Evolutionary conservation across 225 moss, liverwort and hornwort genomes (phyloP), one percentile per base, ranked within the genome.

Genomic region (Polytrichum commune): DNA sequence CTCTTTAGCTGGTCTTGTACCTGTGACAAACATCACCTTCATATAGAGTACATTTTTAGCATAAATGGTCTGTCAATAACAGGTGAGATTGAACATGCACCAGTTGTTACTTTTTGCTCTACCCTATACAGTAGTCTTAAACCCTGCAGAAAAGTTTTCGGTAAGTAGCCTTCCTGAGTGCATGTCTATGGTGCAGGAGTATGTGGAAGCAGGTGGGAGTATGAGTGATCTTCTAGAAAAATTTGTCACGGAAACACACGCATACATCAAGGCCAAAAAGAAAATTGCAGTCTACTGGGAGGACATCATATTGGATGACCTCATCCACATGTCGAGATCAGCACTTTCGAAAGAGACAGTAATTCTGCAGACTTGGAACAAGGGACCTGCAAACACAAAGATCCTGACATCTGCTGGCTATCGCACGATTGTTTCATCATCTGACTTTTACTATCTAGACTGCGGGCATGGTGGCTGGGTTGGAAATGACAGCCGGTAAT

Each of bases 321-420:
- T 54, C 7, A 82, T 93, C 23, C 91, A 93, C 6, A 80, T 90
- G 57, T 83, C 84, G 13, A 55, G 60, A 23, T 80, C 77, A n/a
- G 67, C 65, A 35, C 71, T 93, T 26, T 79, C 91, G 6, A 67
- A 55, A 7, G 80, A 77, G 30, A 78, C 75, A 4, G 91, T 91
- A 4, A 88, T 93, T 54, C 67, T 93, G 24, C 93, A 93, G 74
- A 91, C 93, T 7, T 93, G 91, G 91, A 91, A 90, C 83, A 83
- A 76, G 26, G 93, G 91, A 8, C 84, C 91, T 4, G 67, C 69
- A 27, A 91, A 88, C 64, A 93, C 90, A 0, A 88, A 93, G 81
- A 54, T 66, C 35, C 67, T 90, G 68, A 91, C 91, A 18, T 74
- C 80, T 26, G 86, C 89, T 26, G 93, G 93, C 7, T 93, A 93